These are phyloP conservation scores for Nannizzia gypsea DNA, from an alignment of 2,329 filamentous ascomycete species.

Conservation along the genomic window DNA sequence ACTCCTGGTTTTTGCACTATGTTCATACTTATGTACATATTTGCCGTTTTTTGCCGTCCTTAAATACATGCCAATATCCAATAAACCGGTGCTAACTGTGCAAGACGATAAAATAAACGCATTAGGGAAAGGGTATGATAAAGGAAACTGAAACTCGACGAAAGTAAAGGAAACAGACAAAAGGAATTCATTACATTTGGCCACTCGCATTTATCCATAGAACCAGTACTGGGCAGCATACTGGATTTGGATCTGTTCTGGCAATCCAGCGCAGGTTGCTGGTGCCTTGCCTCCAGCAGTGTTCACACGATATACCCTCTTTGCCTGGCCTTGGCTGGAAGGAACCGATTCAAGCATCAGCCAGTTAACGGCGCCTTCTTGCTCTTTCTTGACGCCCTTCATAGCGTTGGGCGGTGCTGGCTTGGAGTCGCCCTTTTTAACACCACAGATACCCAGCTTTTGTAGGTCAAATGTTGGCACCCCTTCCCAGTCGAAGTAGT, in stretches of 20 bases:
- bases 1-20: neutral
- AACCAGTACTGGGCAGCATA: constrained; percentile 76
- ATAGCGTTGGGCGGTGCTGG: constrained; percentile 52
- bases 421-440: constrained; percentile 49
- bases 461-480: constrained; percentile 69
- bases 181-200: neutral
- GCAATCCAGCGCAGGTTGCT: constrained; percentile 55
- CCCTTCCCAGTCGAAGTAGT: constrained; percentile 62
- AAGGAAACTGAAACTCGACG: neutral
- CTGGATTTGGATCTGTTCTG: constrained; percentile 55
- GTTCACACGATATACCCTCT: constrained; percentile 70
- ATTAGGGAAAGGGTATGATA: neutral
- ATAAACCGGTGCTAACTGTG: neutral
- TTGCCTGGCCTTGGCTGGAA: constrained; percentile 50
- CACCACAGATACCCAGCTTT: constrained; percentile 49
- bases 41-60: neutral
- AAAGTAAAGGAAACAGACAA: neutral
- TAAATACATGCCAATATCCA: neutral
- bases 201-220: constrained; percentile 21
- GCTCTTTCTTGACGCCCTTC: constrained; percentile 44
- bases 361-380: constrained; percentile 66
- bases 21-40: neutral
- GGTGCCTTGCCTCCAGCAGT: constrained; percentile 74
- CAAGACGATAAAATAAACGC: neutral
- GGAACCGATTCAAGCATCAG: constrained; percentile 51